Conservation (phyloP, 345 rosid species). For the Camelina neglecta region DNA sequence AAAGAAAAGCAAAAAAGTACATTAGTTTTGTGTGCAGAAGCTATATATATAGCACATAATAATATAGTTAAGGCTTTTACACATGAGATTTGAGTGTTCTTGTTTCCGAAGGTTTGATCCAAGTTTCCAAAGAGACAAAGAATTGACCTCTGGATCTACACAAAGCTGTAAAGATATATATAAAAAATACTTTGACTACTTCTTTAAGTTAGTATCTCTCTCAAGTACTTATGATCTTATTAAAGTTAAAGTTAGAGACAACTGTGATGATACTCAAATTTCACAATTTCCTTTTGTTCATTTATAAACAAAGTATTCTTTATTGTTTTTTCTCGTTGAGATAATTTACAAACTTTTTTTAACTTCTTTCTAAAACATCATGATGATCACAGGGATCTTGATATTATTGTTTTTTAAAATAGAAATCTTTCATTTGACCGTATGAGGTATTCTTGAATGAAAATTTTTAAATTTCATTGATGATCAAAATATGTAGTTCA, state of each 20-base stretch:
- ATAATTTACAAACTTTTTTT: neutral
- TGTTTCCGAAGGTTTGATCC: conserved; percentile 25
- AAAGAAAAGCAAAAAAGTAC: conserved; percentile 4
- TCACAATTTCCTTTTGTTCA: conserved; percentile 21
- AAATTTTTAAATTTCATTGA: neutral
- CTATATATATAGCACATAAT: conserved; percentile 10
- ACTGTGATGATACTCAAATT: conserved; percentile 35
- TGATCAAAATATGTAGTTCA: neutral
- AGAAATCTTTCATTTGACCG: neutral
- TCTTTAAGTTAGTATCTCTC: conserved; percentile 38
- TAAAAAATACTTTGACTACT: conserved; percentile 32
- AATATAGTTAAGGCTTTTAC: conserved; percentile 35
- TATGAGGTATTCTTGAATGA: neutral
- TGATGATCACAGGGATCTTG: conserved; percentile 15
- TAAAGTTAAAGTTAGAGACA: conserved; percentile 41
- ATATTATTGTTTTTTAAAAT: conserved; percentile 5
- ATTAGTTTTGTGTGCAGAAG: conserved; percentile 19
- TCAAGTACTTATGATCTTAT: conserved; percentile 32
- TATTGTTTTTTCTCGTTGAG: neutral
- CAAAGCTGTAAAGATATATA: conserved; percentile 36
- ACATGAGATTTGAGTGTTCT: conserved; percentile 30
- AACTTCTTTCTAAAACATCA: neutral
- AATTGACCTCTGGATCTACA: conserved; percentile 40
- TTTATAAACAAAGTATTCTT: neutral
- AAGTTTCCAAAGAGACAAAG: conserved; percentile 35